Conservation (phyloP, 768 basidiomycete species). For the Nidularia pulvinata region DNA sequence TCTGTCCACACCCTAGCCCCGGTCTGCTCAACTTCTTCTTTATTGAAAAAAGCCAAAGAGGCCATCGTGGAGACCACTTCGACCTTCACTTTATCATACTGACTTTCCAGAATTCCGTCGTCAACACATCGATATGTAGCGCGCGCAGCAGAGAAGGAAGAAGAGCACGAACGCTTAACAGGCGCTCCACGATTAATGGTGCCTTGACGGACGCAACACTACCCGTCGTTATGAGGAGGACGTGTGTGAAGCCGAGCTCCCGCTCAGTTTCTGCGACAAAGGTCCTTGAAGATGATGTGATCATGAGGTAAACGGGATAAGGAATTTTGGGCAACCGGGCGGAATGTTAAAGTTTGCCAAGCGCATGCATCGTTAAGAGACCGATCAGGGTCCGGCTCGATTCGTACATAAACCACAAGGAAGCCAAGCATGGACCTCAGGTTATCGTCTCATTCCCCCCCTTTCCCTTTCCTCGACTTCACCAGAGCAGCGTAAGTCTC, state of each 20-base stretch:
- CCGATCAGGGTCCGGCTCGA: too few species aligned
- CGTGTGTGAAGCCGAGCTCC: slow-evolving; percentile 48
- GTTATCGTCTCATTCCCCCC: neutral
- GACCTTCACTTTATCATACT: slow-evolving; percentile 78
- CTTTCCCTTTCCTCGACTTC: slow-evolving; percentile 11
- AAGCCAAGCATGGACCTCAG: too few species aligned
- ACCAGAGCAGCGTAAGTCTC: slow-evolving; percentile 28
- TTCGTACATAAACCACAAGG: too few species aligned
- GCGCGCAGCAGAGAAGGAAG: neutral
- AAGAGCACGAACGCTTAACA: slow-evolving; percentile 48
- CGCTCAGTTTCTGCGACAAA: slow-evolving; percentile 44
- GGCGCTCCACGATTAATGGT: slow-evolving; percentile 82
- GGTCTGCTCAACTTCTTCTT: slow-evolving; percentile 41
- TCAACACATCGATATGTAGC: neutral
- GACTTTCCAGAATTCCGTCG: neutral
- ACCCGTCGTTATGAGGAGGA: slow-evolving; percentile 89
- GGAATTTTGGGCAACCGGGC: neutral
- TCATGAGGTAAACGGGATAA: neutral
- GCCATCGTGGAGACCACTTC: slow-evolving; percentile 84
- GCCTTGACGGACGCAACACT: slow-evolving; percentile 95
- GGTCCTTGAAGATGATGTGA: slow-evolving; percentile 5
- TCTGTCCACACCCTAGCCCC: slow-evolving; percentile 84
- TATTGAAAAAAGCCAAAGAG: slow-evolving; percentile 76
- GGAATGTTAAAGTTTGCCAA: neutral
- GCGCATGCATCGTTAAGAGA: neutral